Base-by-base conservation (phyloP, 2,329 filamentous ascomycete species). In the Sporothrix sp. region DNA sequence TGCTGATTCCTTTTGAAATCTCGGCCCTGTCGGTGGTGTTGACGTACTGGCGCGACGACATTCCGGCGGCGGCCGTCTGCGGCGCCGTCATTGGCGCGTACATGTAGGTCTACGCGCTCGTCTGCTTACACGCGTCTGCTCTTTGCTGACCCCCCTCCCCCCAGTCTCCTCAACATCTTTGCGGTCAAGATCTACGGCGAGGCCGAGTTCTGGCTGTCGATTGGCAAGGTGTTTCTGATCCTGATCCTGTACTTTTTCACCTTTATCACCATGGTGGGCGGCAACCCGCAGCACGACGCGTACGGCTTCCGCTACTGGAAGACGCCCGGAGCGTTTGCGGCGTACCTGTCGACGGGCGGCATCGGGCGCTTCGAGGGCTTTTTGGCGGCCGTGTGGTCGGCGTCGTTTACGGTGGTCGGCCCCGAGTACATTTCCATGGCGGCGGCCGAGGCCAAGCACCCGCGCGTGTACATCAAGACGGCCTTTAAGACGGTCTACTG, bases 401-500 rank as follows among this genome's bases (percentile, higher is more conserved):
- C 68, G 1, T 66, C 64, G 6, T 71, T 70, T 38, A 65, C 65
- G 20, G 70, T 68, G 35, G 60, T 65, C 38, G 65, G 65, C 14
- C 81, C 81, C 2, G 81, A 85, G 61, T 70, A 84, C 30, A 79
- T 85, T 49, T 81, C 81, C 62, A 80, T 85, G 16, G 84, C 81
- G 0, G 81, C 84, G 23, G 81, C 80, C 50, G 80, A 84, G 63
- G 79, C 81, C 0, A 78, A 82, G 59, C 82, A 85, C 63, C 82
- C 82, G 2, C 74, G 80, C 57, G 75, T 75, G 62, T 82, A 78
- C 44, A 81, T 85, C 51, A 82, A 82, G 2, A 71, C 76, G 39
- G 82, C 82, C 23, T 82, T 85, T 65, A 81, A 78, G 59, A 72
- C 84, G 50, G 85, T 81, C 35, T 82, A 85, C 63, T 81, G 76